Evolutionary conservation across 2,329 filamentous ascomycete genomes (phyloP), one percentile per base, ranked within the genome.

Genomic region (Canariomyces notabilis): DNA sequence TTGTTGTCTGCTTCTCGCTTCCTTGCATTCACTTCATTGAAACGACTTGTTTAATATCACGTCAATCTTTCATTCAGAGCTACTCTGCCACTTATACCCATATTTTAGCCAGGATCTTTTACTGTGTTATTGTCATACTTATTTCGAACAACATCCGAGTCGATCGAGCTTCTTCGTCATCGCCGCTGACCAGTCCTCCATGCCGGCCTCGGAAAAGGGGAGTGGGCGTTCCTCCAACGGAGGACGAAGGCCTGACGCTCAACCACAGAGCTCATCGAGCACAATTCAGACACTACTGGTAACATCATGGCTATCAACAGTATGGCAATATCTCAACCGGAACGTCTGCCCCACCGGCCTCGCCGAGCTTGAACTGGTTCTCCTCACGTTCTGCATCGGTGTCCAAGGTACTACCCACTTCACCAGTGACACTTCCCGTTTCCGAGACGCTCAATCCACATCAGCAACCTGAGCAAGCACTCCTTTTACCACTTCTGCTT

Each of bases 371-470:
- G 68, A 76, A 52, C 63, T 76, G 19, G 43, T 74, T 2, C 49
- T 75, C 33, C 57, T 76, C 32, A 76, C 73, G 0, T 70, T 77
- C 43, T 75, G 67, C 51, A 75, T 72, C 26, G 74, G 74, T 19
- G 68, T 77, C 26, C 74, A 76, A 67, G 69, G 70, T 68, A 19
- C 20, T 32, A 21, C 20, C 21, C 9, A n/a, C 15, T 20, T 22
- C 36, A 32, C 22, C 32, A 32, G 37, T 31, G 3, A 2, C 6
- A 22, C 34, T 12, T 37, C 11, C 6, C 7, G 14, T 16, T n/a
- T 26, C 19, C 36, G 12, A 15, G n/a, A n/a, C n/a, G n/a, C n/a
- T n/a, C n/a, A n/a, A n/a, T n/a, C n/a, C n/a, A n/a, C n/a, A n/a
- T n/a, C n/a, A n/a, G n/a, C n/a, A n/a, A n/a, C n/a, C n/a, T n/a